Evolutionary conservation across 768 basidiomycete species (phyloP), one percentile per base, ranked within the genome.

Genomic region (Trametes punicea): DNA sequence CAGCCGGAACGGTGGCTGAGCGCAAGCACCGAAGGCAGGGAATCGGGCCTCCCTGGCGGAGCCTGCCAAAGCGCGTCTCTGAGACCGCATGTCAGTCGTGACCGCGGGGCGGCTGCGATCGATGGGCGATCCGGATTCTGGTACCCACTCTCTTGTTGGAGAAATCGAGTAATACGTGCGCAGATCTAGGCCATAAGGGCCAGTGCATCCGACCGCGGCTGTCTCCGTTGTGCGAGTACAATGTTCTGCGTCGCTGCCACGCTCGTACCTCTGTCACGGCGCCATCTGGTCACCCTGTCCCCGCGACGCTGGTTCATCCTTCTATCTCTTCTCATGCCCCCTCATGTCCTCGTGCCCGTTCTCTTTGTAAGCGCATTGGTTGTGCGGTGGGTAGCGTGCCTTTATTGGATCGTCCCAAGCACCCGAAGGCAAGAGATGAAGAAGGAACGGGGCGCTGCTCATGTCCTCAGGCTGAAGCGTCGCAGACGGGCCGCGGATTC

Each of bases 41-140:
- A 52, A 10, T 38, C 3, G 15, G 41, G 29, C 29, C 42, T 42
- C 41, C 23, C 30, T 45, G 40, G 47, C 47, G 40, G 31, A 40
- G 39, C 39, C 39, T 26, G 50, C n/a, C 50, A 10, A 31, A 16
- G 46, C 46, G 46, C 30, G 29, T 47, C 46, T 47, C 30, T 8
- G 26, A 31, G 23, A 16, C 20, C 51, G 46, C 30, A 33, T 53
- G 41, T 44, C 23, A 29, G 48, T 25, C 33, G 48, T 56, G 41
- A 50, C 48, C 41, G 55, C 48, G 55, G 30, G 48, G 6, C 46
- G 48, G 55, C 48, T 56, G 55, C 34, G 55, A 56, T 56, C 48
- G 55, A 56, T 56, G 55, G 48, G 47, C 46, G 55, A 50, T 56
- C 55, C 47, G 55, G 40, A 51, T 41, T 18, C 40, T 33, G 39